These are phyloP conservation scores for Picea abies DNA, from an alignment of 83 land plant species.

Conservation along the genomic window DNA sequence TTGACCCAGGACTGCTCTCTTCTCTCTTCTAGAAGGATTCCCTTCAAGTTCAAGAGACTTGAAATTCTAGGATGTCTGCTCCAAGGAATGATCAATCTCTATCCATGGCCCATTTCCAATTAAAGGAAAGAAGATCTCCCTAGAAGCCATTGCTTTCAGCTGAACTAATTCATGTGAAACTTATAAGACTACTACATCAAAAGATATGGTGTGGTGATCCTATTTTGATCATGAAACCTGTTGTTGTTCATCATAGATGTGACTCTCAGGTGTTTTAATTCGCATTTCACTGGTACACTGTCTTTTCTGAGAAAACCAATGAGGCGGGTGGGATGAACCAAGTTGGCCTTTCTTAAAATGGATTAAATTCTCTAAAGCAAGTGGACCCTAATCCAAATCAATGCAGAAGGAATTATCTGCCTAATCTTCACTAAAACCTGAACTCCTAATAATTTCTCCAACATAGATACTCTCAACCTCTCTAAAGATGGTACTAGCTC, in stretches of 20 bases:
- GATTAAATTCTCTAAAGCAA: slow-evolving; percentile 44
- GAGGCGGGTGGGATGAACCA: slow-evolving; percentile 57
- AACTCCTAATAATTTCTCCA: slow-evolving; percentile 79
- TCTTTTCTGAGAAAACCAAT: slow-evolving; percentile 52
- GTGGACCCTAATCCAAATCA: slow-evolving; percentile 77
- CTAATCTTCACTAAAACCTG: slow-evolving; percentile 77
- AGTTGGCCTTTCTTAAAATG: slow-evolving; percentile 33
- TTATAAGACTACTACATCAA: too few relatives aligned
- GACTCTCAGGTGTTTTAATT: slow-evolving; percentile 28
- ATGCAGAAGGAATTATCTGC: slow-evolving; percentile 70
- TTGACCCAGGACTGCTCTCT: too few relatives aligned
- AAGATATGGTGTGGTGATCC: too few relatives aligned
- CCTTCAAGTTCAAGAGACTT: too few relatives aligned
- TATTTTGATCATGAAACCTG: not conserved
- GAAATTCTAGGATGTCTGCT: too few relatives aligned
- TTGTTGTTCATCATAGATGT: slow-evolving; percentile 38
- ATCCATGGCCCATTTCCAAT: too few relatives aligned
- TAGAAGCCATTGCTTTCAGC: too few relatives aligned
- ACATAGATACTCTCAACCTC: slow-evolving; percentile 64
- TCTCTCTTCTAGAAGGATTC: too few relatives aligned
- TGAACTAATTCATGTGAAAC: too few relatives aligned
- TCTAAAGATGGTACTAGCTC: slow-evolving; percentile 70
- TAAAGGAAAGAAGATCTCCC: too few relatives aligned
- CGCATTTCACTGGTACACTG: slow-evolving; percentile 18
- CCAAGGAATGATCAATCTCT: too few relatives aligned